Percentiles rank a stretch among this genome's conserved stretches.
Evolutionary conservation across 805 yeast genomes (phyloP).

Genomic region (Yamadazyma paraphyllophila): DNA sequence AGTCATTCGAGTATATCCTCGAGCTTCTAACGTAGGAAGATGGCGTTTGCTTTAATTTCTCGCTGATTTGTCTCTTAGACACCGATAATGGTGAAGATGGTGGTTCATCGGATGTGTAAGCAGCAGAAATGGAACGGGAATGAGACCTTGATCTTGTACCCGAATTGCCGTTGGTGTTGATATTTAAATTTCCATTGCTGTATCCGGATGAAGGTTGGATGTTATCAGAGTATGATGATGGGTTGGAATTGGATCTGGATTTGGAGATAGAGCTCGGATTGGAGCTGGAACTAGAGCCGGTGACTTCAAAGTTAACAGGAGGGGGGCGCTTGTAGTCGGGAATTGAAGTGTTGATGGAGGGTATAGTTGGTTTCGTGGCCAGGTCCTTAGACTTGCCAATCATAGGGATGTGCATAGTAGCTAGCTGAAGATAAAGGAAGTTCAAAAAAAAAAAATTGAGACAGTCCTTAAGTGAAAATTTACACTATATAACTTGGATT

Average conservation of each 20-base stretch:
- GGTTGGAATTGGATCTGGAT: conserved; percentile 8
- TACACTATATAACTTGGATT: neutral
- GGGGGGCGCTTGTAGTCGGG: conserved; percentile 10
- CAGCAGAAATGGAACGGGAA: conserved; percentile 4
- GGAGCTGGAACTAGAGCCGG: conserved; percentile 6
- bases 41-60: conserved; percentile 31
- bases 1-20: conserved; percentile 23
- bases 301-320: conserved; percentile 4
- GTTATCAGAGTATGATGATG: neutral
- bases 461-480: neutral
- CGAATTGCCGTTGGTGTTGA: neutral
- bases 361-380: neutral
- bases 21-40: conserved; percentile 33
- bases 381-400: conserved; percentile 3
- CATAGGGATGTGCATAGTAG: conserved; percentile 7
- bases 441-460: neutral
- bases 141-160: conserved; percentile 9
- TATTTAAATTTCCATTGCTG: neutral
- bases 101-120: conserved; percentile 4
- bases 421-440: neutral
- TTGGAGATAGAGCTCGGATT: conserved; percentile 6
- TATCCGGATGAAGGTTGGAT: neutral
- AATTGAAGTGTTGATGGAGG: conserved; percentile 4
- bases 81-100: conserved; percentile 13
- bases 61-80: conserved; percentile 24